Evolutionary conservation across 768 basidiomycete genomes (phyloP), one percentile per base, ranked within the genome.

Genomic region (Tricholoma hemisulphureum): DNA sequence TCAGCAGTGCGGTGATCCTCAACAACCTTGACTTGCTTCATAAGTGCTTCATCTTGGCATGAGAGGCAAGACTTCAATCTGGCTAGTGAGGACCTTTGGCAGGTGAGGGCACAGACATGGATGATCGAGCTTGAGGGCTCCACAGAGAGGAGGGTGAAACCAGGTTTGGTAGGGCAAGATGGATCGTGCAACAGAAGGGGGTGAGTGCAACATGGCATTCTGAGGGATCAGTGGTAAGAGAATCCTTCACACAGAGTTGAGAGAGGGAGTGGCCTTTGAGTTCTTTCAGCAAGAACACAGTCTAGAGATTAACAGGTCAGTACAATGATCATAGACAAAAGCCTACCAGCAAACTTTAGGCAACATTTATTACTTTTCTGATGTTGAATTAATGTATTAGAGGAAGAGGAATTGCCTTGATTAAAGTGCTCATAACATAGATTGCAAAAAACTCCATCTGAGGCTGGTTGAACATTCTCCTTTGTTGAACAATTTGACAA

Each of bases 1-100:
- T 51, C 18, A 63, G 58, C 7, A 63, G 65, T 20, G 61, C 57
- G 23, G 61, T 35, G 34, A 35, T 35, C 34, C 14, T 35, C 34
- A 35, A 35, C 14, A 16, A 35, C 34, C 34, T 35, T 35, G 34
- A 35, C 34, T 35, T 13, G 11, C 8, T 35, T 35, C 34, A 16
- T 35, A 35, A 35, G 34, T 35, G 34, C 34, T 35, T 35, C 8
- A 35, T 35, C 34, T 35, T 35, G 34, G 11, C 34, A 35, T 9
- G 34, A 35, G 34, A 35, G 34, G 34, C 34, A 35, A 35, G 34
- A 39, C 37, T 39, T 39, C n/a, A n/a, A 39, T 39, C 37, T n/a
- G 11, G 37, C n/a, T 39, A n/a, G 37, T 20, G 37, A 39, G 37
- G 37, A 39, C 37, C 37, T n/a, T 39, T 39, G 37, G 37, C 37